These are phyloP conservation scores for Coniella vitis DNA, from an alignment of 2,329 filamentous ascomycete genomes.

Conservation along the genomic window DNA sequence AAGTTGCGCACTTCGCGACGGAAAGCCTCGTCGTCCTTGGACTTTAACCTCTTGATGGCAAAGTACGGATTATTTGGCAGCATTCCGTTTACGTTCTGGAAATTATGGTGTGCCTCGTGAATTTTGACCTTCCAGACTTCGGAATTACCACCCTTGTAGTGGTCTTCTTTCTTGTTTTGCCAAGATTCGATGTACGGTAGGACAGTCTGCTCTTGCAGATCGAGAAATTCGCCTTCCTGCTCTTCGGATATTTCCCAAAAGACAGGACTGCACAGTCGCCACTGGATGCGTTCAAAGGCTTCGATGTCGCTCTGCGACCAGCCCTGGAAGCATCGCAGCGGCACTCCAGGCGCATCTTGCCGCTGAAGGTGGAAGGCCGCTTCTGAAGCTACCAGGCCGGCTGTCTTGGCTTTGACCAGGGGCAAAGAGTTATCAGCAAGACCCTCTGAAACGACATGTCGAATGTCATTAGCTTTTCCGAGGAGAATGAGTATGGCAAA, in stretches of 20 bases:
- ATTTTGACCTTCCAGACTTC: slow-evolving; percentile 17
- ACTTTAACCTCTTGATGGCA: slow-evolving; percentile 16
- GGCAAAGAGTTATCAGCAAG: slow-evolving; percentile 3
- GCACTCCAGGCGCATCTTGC: background rate
- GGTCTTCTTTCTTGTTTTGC: slow-evolving; percentile 13
- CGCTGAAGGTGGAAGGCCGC: slow-evolving; percentile 6
- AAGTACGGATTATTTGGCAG: slow-evolving; percentile 14
- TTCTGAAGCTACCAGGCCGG: background rate
- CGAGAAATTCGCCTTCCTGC: slow-evolving; percentile 6
- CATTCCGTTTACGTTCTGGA: slow-evolving; percentile 10
- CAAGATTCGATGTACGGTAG: slow-evolving; percentile 14
- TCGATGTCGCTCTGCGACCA: slow-evolving; percentile 11
- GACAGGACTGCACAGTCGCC: slow-evolving; percentile 13
- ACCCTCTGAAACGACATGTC: slow-evolving; percentile 1
- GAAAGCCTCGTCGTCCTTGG: slow-evolving; percentile 16
- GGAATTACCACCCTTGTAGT: slow-evolving; percentile 16
- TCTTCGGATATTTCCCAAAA: slow-evolving; percentile 11
- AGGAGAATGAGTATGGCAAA: slow-evolving; percentile 13
- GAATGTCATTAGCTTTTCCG: slow-evolving; percentile 7
- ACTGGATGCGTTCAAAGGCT: slow-evolving; percentile 12
- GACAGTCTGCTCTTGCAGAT: slow-evolving; percentile 13
- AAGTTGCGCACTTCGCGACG: slow-evolving; percentile 15
- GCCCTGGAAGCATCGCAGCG: slow-evolving; percentile 7
- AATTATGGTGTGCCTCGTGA: slow-evolving; percentile 15
- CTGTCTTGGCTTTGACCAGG: background rate